Percentiles rank a stretch among this genome's conserved stretches.
Conservation (phyloP, 345 rosid species). For the Arabis hirsuta region DNA sequence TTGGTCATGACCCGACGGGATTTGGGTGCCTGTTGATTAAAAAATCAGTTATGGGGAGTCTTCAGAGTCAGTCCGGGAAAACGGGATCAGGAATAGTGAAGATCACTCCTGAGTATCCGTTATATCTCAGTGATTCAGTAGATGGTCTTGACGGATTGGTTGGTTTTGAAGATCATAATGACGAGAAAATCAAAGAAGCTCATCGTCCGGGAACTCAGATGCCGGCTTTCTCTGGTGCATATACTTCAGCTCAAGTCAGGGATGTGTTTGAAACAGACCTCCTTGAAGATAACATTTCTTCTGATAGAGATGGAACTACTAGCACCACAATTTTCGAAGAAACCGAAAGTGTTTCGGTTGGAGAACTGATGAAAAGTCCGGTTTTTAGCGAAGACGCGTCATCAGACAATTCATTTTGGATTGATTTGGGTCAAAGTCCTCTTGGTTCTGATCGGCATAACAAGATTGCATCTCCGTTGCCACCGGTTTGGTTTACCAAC, state of each 20-base stretch:
- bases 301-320: conserved; percentile 89
- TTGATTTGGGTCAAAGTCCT: conserved; percentile 97
- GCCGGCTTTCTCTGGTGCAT: conserved; percentile 98
- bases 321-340: conserved; percentile 82
- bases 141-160: conserved; percentile 74
- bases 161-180: conserved; percentile 63
- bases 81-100: conserved; percentile 99
- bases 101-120: conserved; percentile 89
- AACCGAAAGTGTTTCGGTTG: conserved; percentile 84
- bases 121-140: conserved; percentile 82
- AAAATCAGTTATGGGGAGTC: conserved; percentile 89
- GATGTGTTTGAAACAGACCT: conserved; percentile 91
- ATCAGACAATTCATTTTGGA: conserved; percentile 92
- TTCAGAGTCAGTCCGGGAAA: conserved; percentile 85
- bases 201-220: conserved; percentile 60
- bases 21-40: conserved; percentile 95
- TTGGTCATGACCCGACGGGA: conserved; percentile 94
- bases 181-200: conserved; percentile 51
- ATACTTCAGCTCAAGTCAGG: conserved; percentile 81
- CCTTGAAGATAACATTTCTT: conserved; percentile 69
- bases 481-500: conserved; percentile 73
- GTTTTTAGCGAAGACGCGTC: conserved; percentile 96
- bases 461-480: conserved; percentile 70
- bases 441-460: conserved; percentile 67
- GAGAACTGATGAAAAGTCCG: conserved; percentile 96